Percentiles rank a stretch among this genome's conserved stretches.
Conservation (phyloP, 2,329 filamentous ascomycete genomes). For the Botrytis cinerea region DNA sequence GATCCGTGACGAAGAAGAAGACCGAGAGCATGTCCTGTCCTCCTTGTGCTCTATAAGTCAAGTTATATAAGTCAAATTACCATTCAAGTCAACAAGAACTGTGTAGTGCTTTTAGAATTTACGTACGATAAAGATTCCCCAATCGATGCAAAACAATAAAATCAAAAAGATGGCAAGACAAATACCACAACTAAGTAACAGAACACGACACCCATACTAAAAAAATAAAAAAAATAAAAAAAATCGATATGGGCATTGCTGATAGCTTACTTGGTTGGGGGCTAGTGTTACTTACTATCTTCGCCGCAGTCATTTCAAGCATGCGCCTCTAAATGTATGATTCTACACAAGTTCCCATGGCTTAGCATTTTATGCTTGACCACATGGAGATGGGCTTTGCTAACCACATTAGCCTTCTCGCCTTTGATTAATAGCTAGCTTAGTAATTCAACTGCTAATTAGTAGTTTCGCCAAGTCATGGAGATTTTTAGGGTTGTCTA, state of each 20-base stretch:
- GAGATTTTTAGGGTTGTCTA: background rate
- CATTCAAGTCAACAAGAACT: background rate
- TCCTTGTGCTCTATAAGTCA: background rate
- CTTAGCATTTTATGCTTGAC: background rate
- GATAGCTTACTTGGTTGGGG: background rate
- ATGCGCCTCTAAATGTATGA: background rate
- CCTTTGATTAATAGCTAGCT: background rate
- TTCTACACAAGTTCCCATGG: background rate
- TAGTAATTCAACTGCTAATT: rapidly evolving
- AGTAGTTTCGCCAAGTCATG: background rate
- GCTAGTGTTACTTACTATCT: background rate
- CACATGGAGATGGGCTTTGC: background rate
- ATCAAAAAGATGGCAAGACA: background rate
- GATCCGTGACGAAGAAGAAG: rapidly evolving
- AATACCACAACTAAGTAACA: background rate
- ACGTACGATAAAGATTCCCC: background rate
- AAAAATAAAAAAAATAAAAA: too few relatives aligned
- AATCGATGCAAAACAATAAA: background rate
- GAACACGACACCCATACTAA: background rate
- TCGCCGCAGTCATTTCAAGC: background rate
- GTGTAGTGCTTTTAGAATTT: background rate
- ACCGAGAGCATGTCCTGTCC: background rate
- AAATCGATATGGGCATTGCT: background rate
- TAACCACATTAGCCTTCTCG: background rate
- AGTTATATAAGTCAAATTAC: background rate